These are phyloP conservation scores for Castanopsis chinensis DNA, from an alignment of 306 rosid species.

Conservation along the genomic window DNA sequence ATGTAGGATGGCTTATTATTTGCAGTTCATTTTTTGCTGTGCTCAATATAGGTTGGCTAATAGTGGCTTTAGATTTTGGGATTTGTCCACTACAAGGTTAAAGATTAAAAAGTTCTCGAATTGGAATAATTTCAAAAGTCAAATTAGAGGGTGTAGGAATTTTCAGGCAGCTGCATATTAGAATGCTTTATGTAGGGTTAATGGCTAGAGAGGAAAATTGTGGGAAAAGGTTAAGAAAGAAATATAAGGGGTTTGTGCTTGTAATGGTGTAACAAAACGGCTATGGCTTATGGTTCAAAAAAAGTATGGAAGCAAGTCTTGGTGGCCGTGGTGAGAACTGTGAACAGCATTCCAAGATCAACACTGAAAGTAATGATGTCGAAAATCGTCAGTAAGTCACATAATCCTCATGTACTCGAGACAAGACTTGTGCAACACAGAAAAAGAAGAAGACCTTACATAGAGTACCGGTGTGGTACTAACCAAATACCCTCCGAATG, in stretches of 20 bases:
- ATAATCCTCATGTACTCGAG: too few relatives aligned
- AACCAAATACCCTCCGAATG: too few relatives aligned
- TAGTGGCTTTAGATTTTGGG: background rate
- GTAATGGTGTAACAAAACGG: background rate
- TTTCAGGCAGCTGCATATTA: background rate
- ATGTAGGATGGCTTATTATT: background rate
- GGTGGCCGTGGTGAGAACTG: background rate
- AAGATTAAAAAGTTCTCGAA: background rate
- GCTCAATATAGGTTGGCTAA: background rate
- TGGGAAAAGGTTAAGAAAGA: background rate
- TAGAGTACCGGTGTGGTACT: too few relatives aligned
- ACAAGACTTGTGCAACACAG: too few relatives aligned
- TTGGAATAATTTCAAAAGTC: background rate
- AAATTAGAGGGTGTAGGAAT: background rate
- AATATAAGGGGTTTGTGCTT: too few relatives aligned
- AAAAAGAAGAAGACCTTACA: too few relatives aligned
- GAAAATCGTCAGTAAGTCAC: too few relatives aligned
- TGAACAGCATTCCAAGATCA: background rate
- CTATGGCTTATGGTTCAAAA: background rate
- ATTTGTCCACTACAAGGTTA: background rate
- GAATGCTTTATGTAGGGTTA: background rate
- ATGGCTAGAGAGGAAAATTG: background rate
- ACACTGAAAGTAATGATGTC: background rate
- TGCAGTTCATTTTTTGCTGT: background rate
- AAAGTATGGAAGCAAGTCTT: background rate